Conservation (phyloP, 768 basidiomycete species). For the Lentinula boryana region DNA sequence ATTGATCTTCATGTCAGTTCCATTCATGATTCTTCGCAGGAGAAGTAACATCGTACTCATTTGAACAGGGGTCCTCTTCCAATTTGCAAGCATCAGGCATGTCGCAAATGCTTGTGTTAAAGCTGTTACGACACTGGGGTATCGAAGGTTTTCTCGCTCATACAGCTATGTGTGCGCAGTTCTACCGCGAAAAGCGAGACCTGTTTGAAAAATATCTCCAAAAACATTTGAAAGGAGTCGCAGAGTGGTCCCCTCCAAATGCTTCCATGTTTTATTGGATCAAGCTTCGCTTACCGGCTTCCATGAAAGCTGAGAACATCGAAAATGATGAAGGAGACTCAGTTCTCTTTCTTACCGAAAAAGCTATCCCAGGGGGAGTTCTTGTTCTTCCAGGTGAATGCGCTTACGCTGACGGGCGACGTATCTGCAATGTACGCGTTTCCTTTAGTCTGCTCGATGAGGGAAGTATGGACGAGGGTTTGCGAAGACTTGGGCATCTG, state of each 20-base stretch:
- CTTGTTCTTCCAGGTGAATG: slow-evolving; percentile 5
- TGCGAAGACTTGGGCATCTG: background rate
- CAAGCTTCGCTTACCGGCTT: background rate
- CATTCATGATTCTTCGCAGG: background rate
- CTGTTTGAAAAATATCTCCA: slow-evolving; percentile 72
- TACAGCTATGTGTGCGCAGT: slow-evolving; percentile 55
- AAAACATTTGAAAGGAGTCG: slow-evolving; percentile 69
- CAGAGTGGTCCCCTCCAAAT: slow-evolving; percentile 63
- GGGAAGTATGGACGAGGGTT: slow-evolving; percentile 5
- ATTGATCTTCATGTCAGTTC: slow-evolving; percentile 64
- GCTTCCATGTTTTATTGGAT: slow-evolving; percentile 88
- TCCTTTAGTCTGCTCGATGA: slow-evolving; percentile 8
- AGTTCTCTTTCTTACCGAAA: background rate
- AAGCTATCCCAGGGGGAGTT: slow-evolving; percentile 5
- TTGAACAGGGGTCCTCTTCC: slow-evolving; percentile 51
- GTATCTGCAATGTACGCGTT: slow-evolving; percentile 2
- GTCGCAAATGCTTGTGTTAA: slow-evolving; percentile 54
- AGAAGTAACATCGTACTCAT: slow-evolving; percentile 9
- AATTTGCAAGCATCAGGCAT: slow-evolving; percentile 62
- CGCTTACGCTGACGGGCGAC: slow-evolving; percentile 4
- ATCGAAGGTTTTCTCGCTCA: slow-evolving; percentile 70
- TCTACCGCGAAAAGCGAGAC: slow-evolving; percentile 69
- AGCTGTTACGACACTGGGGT: slow-evolving; percentile 65
- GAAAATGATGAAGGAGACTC: slow-evolving; percentile 1
- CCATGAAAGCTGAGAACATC: background rate